Base-by-base conservation (phyloP, 1,284 basidiomycete species). In the Bjerkandera adusta region DNA sequence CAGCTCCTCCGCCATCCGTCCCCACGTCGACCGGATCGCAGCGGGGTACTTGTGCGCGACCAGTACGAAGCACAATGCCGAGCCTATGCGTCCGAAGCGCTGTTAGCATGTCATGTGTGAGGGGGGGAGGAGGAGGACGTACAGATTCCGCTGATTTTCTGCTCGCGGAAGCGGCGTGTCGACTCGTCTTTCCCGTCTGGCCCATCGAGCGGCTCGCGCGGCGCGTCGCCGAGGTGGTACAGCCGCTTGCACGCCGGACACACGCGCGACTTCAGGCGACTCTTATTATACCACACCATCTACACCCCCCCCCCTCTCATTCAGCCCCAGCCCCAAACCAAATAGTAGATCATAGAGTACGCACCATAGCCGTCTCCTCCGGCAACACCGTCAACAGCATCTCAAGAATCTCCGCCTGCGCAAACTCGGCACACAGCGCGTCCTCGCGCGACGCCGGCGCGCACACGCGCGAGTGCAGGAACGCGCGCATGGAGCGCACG, bases 201-300 rank as follows among this genome's bases (percentile, higher is more conserved):
- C 32, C 47, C 44, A 15, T 27, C 26, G 20, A 29, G 57, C 12
- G 75, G 76, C 27, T 79, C 74, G 2, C 72, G 72, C 0, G 88
- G 68, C 1, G 69, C 57, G 46, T 90, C 87, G 1, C 85, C 85
- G 0, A 89, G 64, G 10, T 68, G 70, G 57, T 88, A 90, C 20
- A 89, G 63, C 13, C 87, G 69, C 58, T 81, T 77, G 60, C 87
- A 90, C 0, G 85, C 77, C 2, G 87, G 87, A 58, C 87, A 90
- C 48, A 90, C 74, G 24, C 87, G 78, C 45, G 80, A 76, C 4
- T 69, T 74, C 4, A 70, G 61, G 2, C 87, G 75, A 59, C 83
- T 86, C 65, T 87, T 88, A 68, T 90, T 90, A 58, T 89, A 89
- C 85, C 86, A 89, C 18, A 89, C 54, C n/a, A 87, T 82, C 87